Percentiles rank a stretch among this genome's conserved stretches.
These are phyloP conservation scores for Hylodesmum podocarpum DNA, from an alignment of 306 rosid species.

Conservation along the genomic window DNA sequence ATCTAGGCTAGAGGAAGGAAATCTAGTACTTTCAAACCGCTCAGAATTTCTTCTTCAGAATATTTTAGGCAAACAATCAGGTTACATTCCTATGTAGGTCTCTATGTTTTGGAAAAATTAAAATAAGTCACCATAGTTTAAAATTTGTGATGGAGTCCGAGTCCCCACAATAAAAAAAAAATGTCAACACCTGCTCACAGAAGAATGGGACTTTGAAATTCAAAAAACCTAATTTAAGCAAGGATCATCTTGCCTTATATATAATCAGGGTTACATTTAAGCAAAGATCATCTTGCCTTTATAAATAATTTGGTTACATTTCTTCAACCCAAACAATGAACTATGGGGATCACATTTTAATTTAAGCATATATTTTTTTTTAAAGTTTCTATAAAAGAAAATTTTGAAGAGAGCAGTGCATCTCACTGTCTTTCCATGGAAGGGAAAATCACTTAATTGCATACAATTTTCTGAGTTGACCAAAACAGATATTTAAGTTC, in stretches of 20 bases:
- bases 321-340: conserved; percentile 20
- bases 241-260: background rate
- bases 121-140: background rate
- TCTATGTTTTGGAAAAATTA: background rate
- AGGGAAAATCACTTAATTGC: conserved; percentile 10
- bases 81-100: background rate
- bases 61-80: background rate
- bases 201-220: too few species aligned
- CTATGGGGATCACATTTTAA: background rate
- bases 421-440: background rate
- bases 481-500: conserved; percentile 10
- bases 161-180: too few species aligned
- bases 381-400: conserved; percentile 1
- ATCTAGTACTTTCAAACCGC: background rate
- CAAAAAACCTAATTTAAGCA: background rate
- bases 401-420: background rate
- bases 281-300: background rate
- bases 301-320: background rate
- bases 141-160: background rate
- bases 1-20: conserved; percentile 7
- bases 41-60: conserved; percentile 15
- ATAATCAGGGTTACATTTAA: background rate
- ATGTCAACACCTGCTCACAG: too few species aligned
- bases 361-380: background rate
- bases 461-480: background rate